A percentile compares a stretch with the other conserved stretches of the same genome.
Conservation (phyloP, 2,329 filamentous ascomycete species). For the Talaromyces piceae region DNA sequence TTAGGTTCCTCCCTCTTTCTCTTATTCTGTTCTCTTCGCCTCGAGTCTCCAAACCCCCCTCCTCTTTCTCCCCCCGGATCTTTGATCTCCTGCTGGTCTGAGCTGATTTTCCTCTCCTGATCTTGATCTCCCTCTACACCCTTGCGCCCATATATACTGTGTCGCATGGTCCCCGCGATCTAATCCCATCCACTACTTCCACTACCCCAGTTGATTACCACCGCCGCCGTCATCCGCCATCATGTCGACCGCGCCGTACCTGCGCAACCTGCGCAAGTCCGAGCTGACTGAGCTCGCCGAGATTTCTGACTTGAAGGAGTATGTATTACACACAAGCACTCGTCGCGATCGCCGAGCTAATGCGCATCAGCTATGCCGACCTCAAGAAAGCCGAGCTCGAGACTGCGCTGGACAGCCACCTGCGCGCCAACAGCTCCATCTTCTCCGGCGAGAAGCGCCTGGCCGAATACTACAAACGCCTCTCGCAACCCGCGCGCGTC, state of each 20-base stretch:
- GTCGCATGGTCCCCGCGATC: constrained; percentile 47
- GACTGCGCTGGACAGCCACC: constrained; percentile 62
- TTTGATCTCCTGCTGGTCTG: too few species aligned
- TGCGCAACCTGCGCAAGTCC: constrained; percentile 73
- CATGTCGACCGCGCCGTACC: constrained; percentile 58
- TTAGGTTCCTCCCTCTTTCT: background rate
- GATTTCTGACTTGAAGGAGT: constrained; percentile 64
- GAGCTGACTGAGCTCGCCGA: constrained; percentile 70
- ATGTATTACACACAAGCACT: constrained; percentile 34
- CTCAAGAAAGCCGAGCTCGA: constrained; percentile 77
- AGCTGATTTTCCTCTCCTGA: too few species aligned
- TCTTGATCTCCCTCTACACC: background rate
- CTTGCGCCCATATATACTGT: background rate
- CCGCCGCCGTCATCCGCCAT: constrained; percentile 5
- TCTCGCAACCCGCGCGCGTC: constrained; percentile 28
- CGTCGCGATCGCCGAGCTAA: constrained; percentile 7
- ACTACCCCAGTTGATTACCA: constrained; percentile 7
- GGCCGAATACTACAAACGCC: constrained; percentile 64
- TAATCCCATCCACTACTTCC: constrained; percentile 15
- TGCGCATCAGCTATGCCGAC: constrained; percentile 52
- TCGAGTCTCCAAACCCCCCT: background rate
- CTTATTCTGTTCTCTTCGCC: background rate
- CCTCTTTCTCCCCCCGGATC: too few species aligned
- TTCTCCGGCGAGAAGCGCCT: constrained; percentile 60
- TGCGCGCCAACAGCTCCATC: constrained; percentile 59